Conservation (phyloP, 768 basidiomycete species). For the button mushroom (Agaricus bisporus) region DNA sequence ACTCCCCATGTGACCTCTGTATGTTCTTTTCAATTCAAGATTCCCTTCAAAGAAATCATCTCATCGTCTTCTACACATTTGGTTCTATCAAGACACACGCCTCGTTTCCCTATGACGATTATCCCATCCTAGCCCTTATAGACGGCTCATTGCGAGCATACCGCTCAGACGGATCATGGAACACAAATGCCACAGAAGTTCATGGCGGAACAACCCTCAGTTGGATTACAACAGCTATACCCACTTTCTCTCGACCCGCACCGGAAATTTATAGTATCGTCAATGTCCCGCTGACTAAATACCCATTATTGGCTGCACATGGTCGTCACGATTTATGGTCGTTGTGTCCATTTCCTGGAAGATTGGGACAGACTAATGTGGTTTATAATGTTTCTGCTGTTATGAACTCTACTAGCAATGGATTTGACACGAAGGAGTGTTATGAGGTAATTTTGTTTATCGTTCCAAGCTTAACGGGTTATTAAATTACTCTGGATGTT, state of each 20-base stretch:
- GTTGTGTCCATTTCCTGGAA: slow-evolving; percentile 26
- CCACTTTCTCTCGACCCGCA: slow-evolving; percentile 20
- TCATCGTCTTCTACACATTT: neutral
- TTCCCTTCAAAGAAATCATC: neutral
- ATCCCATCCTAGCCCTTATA: slow-evolving; percentile 32
- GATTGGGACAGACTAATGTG: slow-evolving; percentile 9
- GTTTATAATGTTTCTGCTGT: slow-evolving; percentile 11
- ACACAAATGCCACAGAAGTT: slow-evolving; percentile 32
- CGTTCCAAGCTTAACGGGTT: neutral
- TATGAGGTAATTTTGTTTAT: slow-evolving; percentile 7
- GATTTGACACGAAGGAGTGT: slow-evolving; percentile 1
- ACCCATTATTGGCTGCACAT: slow-evolving; percentile 26
- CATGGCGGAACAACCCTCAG: slow-evolving; percentile 25
- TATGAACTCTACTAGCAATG: neutral
- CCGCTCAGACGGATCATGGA: slow-evolving; percentile 24
- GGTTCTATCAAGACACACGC: slow-evolving; percentile 18
- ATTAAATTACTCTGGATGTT: too few species aligned
- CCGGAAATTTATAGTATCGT: slow-evolving; percentile 31
- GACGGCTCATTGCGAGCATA: slow-evolving; percentile 33
- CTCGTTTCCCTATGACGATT: slow-evolving; percentile 46
- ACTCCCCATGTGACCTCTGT: slow-evolving; percentile 40
- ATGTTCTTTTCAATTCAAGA: slow-evolving; percentile 12
- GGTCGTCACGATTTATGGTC: slow-evolving; percentile 31
- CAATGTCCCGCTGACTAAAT: slow-evolving; percentile 11
- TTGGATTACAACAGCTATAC: slow-evolving; percentile 32